Base-by-base conservation (phyloP, 345 rosid species). In the Excoecaria cochinchinensis region DNA sequence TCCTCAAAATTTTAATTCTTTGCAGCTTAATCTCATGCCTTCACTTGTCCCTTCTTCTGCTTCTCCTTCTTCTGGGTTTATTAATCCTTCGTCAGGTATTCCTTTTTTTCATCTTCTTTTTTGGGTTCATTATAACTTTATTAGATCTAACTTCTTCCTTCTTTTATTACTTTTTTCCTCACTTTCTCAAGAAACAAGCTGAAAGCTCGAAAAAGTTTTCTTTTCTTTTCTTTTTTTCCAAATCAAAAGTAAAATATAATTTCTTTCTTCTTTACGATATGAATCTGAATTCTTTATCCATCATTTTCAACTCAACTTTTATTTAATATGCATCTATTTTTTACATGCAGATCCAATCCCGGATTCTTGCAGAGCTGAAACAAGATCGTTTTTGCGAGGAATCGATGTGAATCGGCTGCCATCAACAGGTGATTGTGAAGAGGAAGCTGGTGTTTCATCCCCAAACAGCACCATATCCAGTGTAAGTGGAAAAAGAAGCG, bases 381-480 rank as follows among this genome's bases (percentile, higher is more conserved):
- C 89, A 17, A 81, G 87, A 71, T 84, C 92, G 0, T 87, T 89
- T 67, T 79, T 89, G 44, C 76, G 90, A 15, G 94, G 98, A 67
- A 93, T 93, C 81, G 98, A 96, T 83, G 98, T 96, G 84, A 96
- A 96, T 85, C 73, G 88, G 72, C 73, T 90, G 58, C 98, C 99
- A 50, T 76, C 93, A 0, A 78, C 88, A 25, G 87, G 64, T n/a
- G 91, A 87, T 71, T 88, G 89, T 70, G 95, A 93, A 36, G 97
- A 96, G 75, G 97, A 92, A 53, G 92, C 87, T 6, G 97, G 92
- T 9, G 94, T 86, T 25, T 93, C 98, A 8, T 96, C 98, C 0
- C 99, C 97, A 3, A 93, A 93, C 84, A 96, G 99, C 76, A 93
- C 99, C 51, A 77, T 96, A 63, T 96, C 99, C 24, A 92, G 97